These are phyloP conservation scores for Carpinus viminea DNA, from an alignment of 306 rosid genomes.

Conservation along the genomic window DNA sequence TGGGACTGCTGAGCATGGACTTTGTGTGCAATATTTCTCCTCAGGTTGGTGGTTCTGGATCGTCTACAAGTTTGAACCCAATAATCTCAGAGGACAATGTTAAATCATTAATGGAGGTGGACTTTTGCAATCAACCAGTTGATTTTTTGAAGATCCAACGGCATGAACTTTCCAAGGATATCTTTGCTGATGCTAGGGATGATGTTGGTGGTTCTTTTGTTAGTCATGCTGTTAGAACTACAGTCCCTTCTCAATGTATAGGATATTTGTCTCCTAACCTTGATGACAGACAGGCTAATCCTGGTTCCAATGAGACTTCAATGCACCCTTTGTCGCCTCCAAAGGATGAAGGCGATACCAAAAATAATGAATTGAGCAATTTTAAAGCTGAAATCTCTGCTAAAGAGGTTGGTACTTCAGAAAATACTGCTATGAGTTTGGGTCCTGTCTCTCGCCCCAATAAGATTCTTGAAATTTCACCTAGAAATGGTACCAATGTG, in stretches of 20 bases:
- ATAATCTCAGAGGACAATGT: slow-evolving; percentile 31
- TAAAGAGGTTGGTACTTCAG: slow-evolving; percentile 37
- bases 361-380: slow-evolving; percentile 20
- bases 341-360: slow-evolving; percentile 32
- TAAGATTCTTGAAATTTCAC: slow-evolving; percentile 29
- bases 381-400: slow-evolving; percentile 33
- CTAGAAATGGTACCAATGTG: slow-evolving; percentile 31
- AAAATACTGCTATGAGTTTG: slow-evolving; percentile 27
- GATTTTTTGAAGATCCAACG: slow-evolving; percentile 29
- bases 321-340: slow-evolving; percentile 33
- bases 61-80: slow-evolving; percentile 40
- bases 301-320: slow-evolving; percentile 38
- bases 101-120: slow-evolving; percentile 35
- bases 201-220: slow-evolving; percentile 35
- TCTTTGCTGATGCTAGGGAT: slow-evolving; percentile 27
- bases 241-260: slow-evolving; percentile 29
- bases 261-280: slow-evolving; percentile 34
- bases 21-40: slow-evolving; percentile 33
- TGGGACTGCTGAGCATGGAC: slow-evolving; percentile 31
- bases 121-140: slow-evolving; percentile 28
- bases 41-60: slow-evolving; percentile 30
- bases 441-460: slow-evolving; percentile 29
- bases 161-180: slow-evolving; percentile 38
- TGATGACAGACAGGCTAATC: slow-evolving; percentile 37
- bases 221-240: slow-evolving; percentile 34